Evolutionary conservation across 768 basidiomycete genomes (phyloP).

Genomic region (Artomyces pyxidatus): DNA sequence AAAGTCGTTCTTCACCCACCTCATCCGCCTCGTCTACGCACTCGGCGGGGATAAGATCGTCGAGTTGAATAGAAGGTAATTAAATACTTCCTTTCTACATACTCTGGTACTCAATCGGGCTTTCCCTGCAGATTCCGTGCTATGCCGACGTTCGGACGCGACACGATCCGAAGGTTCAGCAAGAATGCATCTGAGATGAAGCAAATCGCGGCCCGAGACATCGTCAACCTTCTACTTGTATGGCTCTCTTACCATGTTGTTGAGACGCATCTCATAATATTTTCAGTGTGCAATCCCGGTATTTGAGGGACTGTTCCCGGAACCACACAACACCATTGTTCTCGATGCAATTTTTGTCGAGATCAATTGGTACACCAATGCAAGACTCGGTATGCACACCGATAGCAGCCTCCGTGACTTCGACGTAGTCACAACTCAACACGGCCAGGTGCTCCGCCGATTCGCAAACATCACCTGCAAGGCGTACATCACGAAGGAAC

Average conservation of each 20-base stretch:
- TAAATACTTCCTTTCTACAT: not conserved
- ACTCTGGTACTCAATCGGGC: not conserved
- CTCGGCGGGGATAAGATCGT: slow-evolving; percentile 12
- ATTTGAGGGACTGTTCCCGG: not conserved
- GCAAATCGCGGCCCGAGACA: slow-evolving; percentile 19
- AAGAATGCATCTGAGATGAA: slow-evolving; percentile 20
- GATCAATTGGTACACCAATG: not conserved
- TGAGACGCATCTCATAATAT: not conserved
- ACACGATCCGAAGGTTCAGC: slow-evolving; percentile 18
- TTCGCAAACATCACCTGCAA: not conserved
- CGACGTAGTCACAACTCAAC: not conserved
- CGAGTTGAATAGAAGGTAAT: slow-evolving; percentile 20
- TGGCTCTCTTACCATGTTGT: not conserved
- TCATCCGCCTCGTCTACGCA: slow-evolving; percentile 25
- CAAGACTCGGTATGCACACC: not conserved
- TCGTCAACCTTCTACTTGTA: slow-evolving; percentile 22
- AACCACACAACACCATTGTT: not conserved
- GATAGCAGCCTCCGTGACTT: not conserved
- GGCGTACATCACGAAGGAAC: not conserved
- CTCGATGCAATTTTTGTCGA: not conserved
- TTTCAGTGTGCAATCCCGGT: not conserved
- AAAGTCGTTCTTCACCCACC: slow-evolving; percentile 29
- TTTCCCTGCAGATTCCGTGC: slow-evolving; percentile 3
- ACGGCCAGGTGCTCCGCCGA: not conserved
- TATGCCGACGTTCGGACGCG: slow-evolving; percentile 21